Percentiles rank a stretch among this genome's conserved stretches.
These are phyloP conservation scores for Candida smagusa DNA, from an alignment of 1,139 yeast genomes.

Conservation along the genomic window DNA sequence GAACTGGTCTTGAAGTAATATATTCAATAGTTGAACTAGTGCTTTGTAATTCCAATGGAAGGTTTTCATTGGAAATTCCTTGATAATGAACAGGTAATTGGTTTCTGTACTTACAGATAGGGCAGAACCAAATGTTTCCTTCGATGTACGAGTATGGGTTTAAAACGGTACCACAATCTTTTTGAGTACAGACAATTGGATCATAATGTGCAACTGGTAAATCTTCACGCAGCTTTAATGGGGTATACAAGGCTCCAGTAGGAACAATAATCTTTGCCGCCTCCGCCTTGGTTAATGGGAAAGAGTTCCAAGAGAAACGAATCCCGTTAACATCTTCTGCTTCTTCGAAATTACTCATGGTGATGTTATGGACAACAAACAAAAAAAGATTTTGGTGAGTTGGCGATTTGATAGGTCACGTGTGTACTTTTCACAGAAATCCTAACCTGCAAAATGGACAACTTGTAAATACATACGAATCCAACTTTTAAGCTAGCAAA, in stretches of 20 bases:
- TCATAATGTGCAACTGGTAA: conserved; percentile 83
- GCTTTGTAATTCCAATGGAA: conserved; percentile 84
- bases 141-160: conserved; percentile 90
- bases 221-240: conserved; percentile 76
- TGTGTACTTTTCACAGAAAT: no score
- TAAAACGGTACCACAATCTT: conserved; percentile 79
- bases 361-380: conserved; percentile 9
- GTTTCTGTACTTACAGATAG: conserved; percentile 77
- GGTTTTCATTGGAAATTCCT: conserved; percentile 74
- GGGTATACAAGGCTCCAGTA: conserved; percentile 91
- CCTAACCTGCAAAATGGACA: no score
- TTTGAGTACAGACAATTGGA: conserved; percentile 79
- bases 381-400: conserved; percentile 1
- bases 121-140: conserved; percentile 87
- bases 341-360: conserved; percentile 45
- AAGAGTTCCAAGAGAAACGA: conserved; percentile 50
- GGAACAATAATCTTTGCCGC: conserved; percentile 94
- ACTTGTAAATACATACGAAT: no score
- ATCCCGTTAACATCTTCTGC: conserved; percentile 51
- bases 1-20: conserved; percentile 82
- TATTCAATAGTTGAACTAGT: conserved; percentile 87
- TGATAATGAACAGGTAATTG: conserved; percentile 89
- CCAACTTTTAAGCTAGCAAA: no score
- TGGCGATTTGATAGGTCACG: conserved; percentile 2
- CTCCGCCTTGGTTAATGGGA: conserved; percentile 85